phyloP scores from a whole-genome alignment of 192 early-diverging fungal genomes.

The Entomortierella beljakovae region DNA sequence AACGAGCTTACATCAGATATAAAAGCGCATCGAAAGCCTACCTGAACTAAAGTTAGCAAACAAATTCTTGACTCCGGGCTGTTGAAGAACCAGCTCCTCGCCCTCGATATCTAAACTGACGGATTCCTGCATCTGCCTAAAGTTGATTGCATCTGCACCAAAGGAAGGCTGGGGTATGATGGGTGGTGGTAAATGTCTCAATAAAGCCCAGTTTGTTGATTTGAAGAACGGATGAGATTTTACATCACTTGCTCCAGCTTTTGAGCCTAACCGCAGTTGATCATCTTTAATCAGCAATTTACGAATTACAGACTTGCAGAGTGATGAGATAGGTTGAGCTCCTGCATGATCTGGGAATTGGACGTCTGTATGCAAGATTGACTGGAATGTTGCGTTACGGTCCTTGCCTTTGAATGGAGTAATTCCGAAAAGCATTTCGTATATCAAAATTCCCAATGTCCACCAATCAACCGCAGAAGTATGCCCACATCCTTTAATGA shows the following conservation, averaged over 20 bases:
- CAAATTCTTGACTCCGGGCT: constrained; percentile 59
- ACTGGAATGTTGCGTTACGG: constrained; percentile 92
- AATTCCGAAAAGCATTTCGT: constrained; percentile 97
- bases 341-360: constrained; percentile 71
- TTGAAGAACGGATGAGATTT: constrained; percentile 95
- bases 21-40: constrained; percentile 28
- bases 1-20: not conserved
- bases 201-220: constrained; percentile 90
- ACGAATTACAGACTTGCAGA: constrained; percentile 83
- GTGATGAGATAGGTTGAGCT: constrained; percentile 45
- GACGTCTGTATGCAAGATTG: constrained; percentile 89
- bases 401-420: constrained; percentile 97
- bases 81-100: constrained; percentile 60
- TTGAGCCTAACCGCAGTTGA: constrained; percentile 85
- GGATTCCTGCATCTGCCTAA: constrained; percentile 75
- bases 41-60: constrained; percentile 74
- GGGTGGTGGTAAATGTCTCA: constrained; percentile 88
- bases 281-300: constrained; percentile 94
- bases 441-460: constrained; percentile 98
- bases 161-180: constrained; percentile 77
- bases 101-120: constrained; percentile 75
- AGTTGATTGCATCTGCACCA: constrained; percentile 78
- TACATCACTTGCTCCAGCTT: constrained; percentile 93
- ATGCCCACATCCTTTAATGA: constrained; percentile 97
- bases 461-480: constrained; percentile 98